These are phyloP conservation scores for Pythium plurisporium DNA, from an alignment of 352 stramenopile species.

Conservation along the genomic window DNA sequence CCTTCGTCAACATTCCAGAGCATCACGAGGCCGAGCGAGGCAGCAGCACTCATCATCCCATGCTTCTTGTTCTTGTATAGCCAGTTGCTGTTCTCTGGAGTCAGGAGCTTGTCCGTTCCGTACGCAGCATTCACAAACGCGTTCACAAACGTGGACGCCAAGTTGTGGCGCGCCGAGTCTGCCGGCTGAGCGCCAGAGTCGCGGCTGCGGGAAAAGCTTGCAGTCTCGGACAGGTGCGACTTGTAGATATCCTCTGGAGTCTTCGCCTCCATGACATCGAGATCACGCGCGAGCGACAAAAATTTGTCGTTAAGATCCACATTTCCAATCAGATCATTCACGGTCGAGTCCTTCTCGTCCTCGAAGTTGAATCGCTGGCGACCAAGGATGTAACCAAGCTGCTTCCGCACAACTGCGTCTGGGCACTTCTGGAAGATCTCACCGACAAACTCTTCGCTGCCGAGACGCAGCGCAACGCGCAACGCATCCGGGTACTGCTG, in stretches of 20 bases:
- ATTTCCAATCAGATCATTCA: conserved; percentile 97
- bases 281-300: conserved; percentile 93
- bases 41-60: conserved; percentile 97
- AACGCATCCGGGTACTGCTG: conserved; percentile 95
- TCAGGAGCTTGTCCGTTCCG: conserved; percentile 95
- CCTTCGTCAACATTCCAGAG: conserved; percentile 99
- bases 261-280: conserved; percentile 97
- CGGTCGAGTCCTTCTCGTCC: conserved; percentile 87
- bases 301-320: conserved; percentile 96
- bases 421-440: conserved; percentile 79
- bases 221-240: conserved; percentile 96
- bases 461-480: conserved; percentile 94
- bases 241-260: conserved; percentile 99
- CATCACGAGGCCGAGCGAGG: conserved; percentile 97
- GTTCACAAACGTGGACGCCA: conserved; percentile 99
- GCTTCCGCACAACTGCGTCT: conserved; percentile 59
- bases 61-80: conserved; percentile 99
- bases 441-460: conserved; percentile 70
- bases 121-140: conserved; percentile 99
- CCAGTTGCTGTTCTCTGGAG: conserved; percentile 94
- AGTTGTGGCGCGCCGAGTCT: conserved; percentile 97
- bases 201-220: conserved; percentile 64
- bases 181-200: conserved; percentile 79
- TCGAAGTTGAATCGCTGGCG: conserved; percentile 94
- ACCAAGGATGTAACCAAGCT: conserved; percentile 97